These are phyloP conservation scores for Pichia sp. DNA, from an alignment of 1,139 yeast genomes.

Conservation along the genomic window DNA sequence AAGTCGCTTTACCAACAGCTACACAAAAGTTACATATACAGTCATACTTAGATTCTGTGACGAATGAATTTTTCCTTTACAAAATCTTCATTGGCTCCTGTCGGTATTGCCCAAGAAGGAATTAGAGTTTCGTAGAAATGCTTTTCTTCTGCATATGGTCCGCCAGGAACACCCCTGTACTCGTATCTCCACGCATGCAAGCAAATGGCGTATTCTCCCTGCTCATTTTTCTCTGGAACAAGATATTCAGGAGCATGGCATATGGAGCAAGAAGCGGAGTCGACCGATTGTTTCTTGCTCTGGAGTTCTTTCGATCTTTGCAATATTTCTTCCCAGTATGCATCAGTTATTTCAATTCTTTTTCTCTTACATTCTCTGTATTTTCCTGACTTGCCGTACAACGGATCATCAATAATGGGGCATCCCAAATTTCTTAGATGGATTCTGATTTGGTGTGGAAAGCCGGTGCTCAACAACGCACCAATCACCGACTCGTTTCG, in stretches of 20 bases:
- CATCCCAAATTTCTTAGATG: slow-evolving; percentile 59
- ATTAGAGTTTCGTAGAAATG: neutral
- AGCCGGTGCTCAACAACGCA: slow-evolving; percentile 64
- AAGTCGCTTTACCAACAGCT: too few relatives aligned
- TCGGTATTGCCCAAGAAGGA: slow-evolving; percentile 3
- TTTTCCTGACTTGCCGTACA: slow-evolving; percentile 37
- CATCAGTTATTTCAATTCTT: slow-evolving; percentile 10
- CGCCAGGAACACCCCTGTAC: slow-evolving; percentile 14
- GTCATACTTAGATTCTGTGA: too few relatives aligned
- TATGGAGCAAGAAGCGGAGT: slow-evolving; percentile 34
- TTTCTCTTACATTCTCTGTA: slow-evolving; percentile 12
- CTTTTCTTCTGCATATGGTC: slow-evolving; percentile 23
- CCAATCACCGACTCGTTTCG: slow-evolving; percentile 48
- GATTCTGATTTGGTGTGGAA: slow-evolving; percentile 74
- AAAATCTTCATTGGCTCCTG: neutral
- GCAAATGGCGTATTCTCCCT: slow-evolving; percentile 44
- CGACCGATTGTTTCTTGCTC: slow-evolving; percentile 6
- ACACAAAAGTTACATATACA: too few relatives aligned
- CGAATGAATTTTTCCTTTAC: too few relatives aligned
- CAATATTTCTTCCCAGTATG: slow-evolving; percentile 17
- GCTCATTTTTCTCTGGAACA: slow-evolving; percentile 27
- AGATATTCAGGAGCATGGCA: slow-evolving; percentile 36
- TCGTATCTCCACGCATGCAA: slow-evolving; percentile 49
- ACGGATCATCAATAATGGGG: slow-evolving; percentile 63
- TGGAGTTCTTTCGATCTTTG: slow-evolving; percentile 9